A percentile compares a stretch with the other conserved stretches of the same genome.
Evolutionary conservation across 768 basidiomycete genomes (phyloP).

Genomic region (Neoboletus brunneissimus): DNA sequence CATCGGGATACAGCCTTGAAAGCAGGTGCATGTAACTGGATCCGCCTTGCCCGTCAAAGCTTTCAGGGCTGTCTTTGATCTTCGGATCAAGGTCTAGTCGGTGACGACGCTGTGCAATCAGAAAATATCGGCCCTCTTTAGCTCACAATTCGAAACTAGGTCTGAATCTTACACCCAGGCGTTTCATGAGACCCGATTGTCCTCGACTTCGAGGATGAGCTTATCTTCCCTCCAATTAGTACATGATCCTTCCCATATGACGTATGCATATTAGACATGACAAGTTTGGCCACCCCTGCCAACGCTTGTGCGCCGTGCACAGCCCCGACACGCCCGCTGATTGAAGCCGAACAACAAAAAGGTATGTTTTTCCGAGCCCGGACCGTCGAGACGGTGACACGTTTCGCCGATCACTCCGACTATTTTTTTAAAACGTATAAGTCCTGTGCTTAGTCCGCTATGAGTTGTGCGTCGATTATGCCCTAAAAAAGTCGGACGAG

Average conservation of each 20-base stretch:
- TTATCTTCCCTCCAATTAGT: conserved; percentile 3
- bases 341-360: conserved; percentile 1
- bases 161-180: neutral
- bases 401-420: neutral
- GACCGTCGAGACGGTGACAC: conserved; percentile 7
- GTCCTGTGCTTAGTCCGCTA: neutral
- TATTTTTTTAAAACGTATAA: too few relatives aligned
- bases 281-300: conserved; percentile 2
- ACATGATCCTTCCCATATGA: conserved; percentile 4
- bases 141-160: neutral
- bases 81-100: conserved; percentile 11
- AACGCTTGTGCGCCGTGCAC: conserved; percentile 12
- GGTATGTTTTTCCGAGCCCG: neutral
- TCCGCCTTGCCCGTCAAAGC: conserved; percentile 7
- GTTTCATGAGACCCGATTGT: neutral
- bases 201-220: neutral
- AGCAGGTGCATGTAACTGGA: neutral
- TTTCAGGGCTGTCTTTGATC: conserved; percentile 15
- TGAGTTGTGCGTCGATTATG: neutral
- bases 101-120: conserved; percentile 2
- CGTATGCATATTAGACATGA: conserved; percentile 10
- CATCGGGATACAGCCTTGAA: conserved; percentile 11
- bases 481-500: neutral
- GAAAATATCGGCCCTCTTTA: neutral
- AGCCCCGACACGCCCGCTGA: conserved; percentile 8